Base-by-base conservation (phyloP, 176 grass and related monocot species). In the Elymus sibiricus region DNA sequence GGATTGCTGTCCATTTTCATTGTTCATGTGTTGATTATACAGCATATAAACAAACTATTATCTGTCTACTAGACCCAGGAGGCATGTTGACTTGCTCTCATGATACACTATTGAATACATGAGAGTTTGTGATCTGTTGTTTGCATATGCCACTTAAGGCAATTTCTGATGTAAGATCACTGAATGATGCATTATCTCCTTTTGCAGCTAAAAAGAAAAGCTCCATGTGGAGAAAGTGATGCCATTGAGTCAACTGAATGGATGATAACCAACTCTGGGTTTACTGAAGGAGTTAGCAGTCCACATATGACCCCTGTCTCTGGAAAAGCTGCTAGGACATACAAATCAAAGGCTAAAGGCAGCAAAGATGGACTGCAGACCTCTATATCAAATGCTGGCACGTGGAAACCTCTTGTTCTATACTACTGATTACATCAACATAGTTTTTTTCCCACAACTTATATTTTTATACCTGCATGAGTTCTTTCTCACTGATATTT, bases 341-440 rank as follows among this genome's bases (percentile, higher is more conserved):
- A 75, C 70, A 90, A 91, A 62, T 79, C 85, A 6, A 96, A 94
- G 62, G 83, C 84, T 84, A 91, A 93, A 84, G 70, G 42, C 79
- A 90, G 43, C 66, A 92, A 94, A 78, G 64, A 84, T 82, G 88
- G 29, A 67, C 70, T 83, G 83, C 88, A 86, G 66, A 80, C 79
- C 38, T 88, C 92, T 58, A 67, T 81, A 76, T 90, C 90, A 68
- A 98, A 90, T 93, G 90, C 85, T 88, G 97, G 97, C 87, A 82
- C 90, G 85, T 88, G 78, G 32, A 72, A 62, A 46, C n/a, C 79
- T 89, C 69, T 76, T 76, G 60, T 62, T 49, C 53, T 71, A 53
- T 77, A 14, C 64, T 60, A 80, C 66, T 91, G 16, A 56, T 75
- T 67, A 56, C 51, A 58, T 60, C 21, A 66, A 24, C 77, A 87